Percentiles rank a stretch among this genome's conserved stretches.
Evolutionary conservation across 441 rosid genomes (phyloP).

Genomic region (Pelargonium fulgidum): DNA sequence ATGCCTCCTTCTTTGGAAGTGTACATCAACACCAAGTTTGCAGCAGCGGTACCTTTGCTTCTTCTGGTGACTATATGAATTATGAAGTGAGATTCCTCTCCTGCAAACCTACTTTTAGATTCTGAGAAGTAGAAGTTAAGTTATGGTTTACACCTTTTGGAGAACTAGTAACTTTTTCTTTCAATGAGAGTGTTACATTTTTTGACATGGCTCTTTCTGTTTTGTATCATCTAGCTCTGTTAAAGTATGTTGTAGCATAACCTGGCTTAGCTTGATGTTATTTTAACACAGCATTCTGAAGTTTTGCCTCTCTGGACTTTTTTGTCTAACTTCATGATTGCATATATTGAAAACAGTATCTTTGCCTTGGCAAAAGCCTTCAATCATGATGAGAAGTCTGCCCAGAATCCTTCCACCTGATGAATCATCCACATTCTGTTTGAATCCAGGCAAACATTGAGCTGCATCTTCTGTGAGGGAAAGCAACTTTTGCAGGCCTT

Average conservation of each 20-base stretch:
- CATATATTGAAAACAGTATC: conserved; percentile 32
- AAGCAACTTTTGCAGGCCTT: conserved; percentile 38
- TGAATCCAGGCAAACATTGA: conserved; percentile 31
- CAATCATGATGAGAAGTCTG: conserved; percentile 18
- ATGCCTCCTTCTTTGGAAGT: conserved; percentile 42
- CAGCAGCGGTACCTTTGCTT: conserved; percentile 51
- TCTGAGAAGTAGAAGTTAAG: background rate
- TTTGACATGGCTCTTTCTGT: too few relatives aligned
- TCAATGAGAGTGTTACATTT: background rate
- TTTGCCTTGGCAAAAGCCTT: conserved; percentile 40
- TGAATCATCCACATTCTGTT: conserved; percentile 15
- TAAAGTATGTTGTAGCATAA: too few relatives aligned
- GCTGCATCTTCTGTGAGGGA: conserved; percentile 40
- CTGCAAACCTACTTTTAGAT: background rate
- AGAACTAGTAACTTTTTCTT: background rate
- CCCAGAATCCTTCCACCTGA: conserved; percentile 20
- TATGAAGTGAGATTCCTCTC: conserved; percentile 41
- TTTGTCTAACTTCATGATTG: conserved; percentile 14
- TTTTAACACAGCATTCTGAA: background rate
- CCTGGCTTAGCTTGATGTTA: background rate
- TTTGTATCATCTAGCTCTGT: background rate
- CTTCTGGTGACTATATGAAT: conserved; percentile 42
- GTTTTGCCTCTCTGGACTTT: background rate
- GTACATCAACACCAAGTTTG: conserved; percentile 31
- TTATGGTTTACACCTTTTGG: background rate